Conservation (phyloP, 1,284 basidiomycete genomes). For the Irpex rosettiformis region DNA sequence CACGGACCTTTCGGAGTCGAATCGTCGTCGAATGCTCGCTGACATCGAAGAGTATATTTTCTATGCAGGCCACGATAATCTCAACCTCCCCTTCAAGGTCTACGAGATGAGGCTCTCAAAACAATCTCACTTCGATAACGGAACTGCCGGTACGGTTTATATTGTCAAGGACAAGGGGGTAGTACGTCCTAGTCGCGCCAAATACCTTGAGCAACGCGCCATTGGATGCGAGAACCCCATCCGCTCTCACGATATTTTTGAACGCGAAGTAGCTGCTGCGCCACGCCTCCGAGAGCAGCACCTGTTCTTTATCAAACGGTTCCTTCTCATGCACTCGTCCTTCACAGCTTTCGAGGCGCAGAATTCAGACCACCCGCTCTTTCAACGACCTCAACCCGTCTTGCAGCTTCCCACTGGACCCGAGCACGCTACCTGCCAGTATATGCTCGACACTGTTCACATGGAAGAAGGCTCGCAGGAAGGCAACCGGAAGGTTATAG, state of each 20-base stretch:
- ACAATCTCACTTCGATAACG: constrained; percentile 31
- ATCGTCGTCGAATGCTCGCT: neutral
- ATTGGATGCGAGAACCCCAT: constrained; percentile 23
- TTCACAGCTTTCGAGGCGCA: constrained; percentile 13
- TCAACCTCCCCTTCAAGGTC: constrained; percentile 32
- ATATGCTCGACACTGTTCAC: constrained; percentile 19
- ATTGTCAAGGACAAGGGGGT: constrained; percentile 21
- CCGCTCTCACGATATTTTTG: constrained; percentile 19
- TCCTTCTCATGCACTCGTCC: neutral
- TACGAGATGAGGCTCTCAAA: constrained; percentile 35
- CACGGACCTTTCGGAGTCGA: constrained; percentile 1
- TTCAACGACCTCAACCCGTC: constrained; percentile 3
- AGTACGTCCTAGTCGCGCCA: constrained; percentile 17
- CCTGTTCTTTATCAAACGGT: neutral
- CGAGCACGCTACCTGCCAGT: constrained; percentile 12
- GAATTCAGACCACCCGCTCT: neutral
- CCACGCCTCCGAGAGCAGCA: constrained; percentile 1
- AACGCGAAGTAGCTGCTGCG: constrained; percentile 6
- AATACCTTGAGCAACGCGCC: constrained; percentile 20
- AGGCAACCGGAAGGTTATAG: constrained; percentile 17
- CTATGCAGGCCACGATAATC: constrained; percentile 35
- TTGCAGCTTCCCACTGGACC: constrained; percentile 6
- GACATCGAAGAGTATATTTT: constrained; percentile 22
- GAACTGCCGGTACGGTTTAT: constrained; percentile 34
- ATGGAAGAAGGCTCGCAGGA: constrained; percentile 21